These are phyloP conservation scores for Aspergillus viridinutans DNA, from an alignment of 2,329 filamentous ascomycete genomes.

Conservation along the genomic window DNA sequence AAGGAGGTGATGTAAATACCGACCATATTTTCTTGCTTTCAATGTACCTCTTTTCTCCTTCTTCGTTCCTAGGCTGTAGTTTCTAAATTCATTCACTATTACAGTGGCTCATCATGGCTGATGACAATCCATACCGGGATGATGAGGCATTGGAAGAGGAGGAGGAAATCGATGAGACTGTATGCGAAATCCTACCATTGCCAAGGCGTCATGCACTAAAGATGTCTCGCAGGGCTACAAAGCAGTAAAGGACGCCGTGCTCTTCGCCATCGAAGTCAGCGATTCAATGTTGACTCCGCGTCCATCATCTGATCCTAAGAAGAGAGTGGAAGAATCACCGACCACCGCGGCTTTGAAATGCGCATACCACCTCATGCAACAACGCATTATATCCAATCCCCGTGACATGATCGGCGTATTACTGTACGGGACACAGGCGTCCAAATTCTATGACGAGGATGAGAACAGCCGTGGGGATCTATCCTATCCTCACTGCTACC, in stretches of 20 bases:
- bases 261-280: constrained; percentile 92
- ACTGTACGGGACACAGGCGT: constrained; percentile 82
- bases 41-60: not conserved
- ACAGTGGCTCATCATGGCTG: constrained; percentile 26
- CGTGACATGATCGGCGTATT: constrained; percentile 96
- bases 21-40: not conserved
- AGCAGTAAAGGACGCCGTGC: constrained; percentile 91
- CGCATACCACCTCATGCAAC: constrained; percentile 92
- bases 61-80: not conserved
- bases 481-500: constrained; percentile 85
- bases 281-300: constrained; percentile 75
- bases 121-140: constrained; percentile 33
- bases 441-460: constrained; percentile 69
- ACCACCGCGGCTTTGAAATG: constrained; percentile 84
- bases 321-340: constrained; percentile 72
- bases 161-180: constrained; percentile 44
- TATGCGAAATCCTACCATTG: constrained; percentile 17
- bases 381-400: constrained; percentile 94
- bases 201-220: not conserved
- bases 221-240: constrained; percentile 68
- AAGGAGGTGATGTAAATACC: not conserved
- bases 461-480: constrained; percentile 53
- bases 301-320: constrained; percentile 63
- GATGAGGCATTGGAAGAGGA: constrained; percentile 43
- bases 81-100: not conserved